Evolutionary conservation across 2,329 filamentous ascomycete species (phyloP), one percentile per base, ranked within the genome.

Genomic region (Pseudopyrenochaeta lycopersici): DNA sequence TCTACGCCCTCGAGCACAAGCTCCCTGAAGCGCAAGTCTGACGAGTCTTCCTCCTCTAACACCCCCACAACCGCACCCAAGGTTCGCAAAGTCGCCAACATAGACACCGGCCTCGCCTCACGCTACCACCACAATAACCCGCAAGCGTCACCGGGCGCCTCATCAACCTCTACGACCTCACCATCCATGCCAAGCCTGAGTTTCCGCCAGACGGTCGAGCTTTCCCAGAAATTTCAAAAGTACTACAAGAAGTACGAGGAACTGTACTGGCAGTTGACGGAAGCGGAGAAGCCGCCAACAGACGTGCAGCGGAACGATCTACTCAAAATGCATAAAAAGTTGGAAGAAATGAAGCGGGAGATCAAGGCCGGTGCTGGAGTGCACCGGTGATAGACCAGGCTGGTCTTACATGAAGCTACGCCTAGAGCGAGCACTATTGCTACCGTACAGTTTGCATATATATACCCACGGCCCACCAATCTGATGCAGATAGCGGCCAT

Each of bases 201-300:
- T 56, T 80, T 77, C 71, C 74, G 72, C 20, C 78, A 80, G 60
- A 79, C 77, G 30, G 71, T 82, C 18, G 74, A 77, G 52, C 63
- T 81, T 21, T 80, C 80, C 2, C 76, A 78, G 60, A 77, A 76
- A 43, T 88, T 88, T 71, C 85, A 86, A 65, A 76, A 76, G 47
- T 82, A 82, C 56, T 88, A 88, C 64, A 81, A 81, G 31, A 81
- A 80, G 51, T 88, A 89, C 63, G 79, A 81, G 61, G 73, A 79
- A 63, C 69, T 87, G 62, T 84, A 88, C 68, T 81, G 82, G 64
- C 70, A 75, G 58, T 63, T 80, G 55, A 71, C 69, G 0, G 75
- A 76, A 35, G 62, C 70, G 10, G 60, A 76, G 29, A 73, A 78
- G 49, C 76, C 81, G 3, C 78, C 82, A 7, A 77, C 76, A 4